These are phyloP conservation scores for Lichenothelia convexa DNA, from an alignment of 495 filamentous ascomycete species.

Conservation along the genomic window DNA sequence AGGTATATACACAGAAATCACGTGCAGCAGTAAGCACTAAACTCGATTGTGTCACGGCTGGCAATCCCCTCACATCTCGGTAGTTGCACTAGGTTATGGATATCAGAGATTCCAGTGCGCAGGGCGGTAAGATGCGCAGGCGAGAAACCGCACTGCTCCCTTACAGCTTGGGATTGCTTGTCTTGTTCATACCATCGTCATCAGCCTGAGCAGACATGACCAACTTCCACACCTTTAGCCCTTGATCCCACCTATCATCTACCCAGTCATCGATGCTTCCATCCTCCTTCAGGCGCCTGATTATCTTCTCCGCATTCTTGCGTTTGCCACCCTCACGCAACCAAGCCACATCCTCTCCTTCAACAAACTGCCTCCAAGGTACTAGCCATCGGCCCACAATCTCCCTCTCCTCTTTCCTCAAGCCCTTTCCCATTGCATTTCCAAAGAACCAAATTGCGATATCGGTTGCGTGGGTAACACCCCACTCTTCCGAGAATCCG, in stretches of 20 bases:
- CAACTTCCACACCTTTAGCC: slow-evolving; percentile 32
- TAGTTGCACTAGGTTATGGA: too few relatives aligned
- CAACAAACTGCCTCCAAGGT: slow-evolving; percentile 28
- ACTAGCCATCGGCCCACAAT: slow-evolving; percentile 24
- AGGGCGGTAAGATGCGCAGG: too few relatives aligned
- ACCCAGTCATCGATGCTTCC: slow-evolving; percentile 26
- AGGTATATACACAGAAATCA: too few relatives aligned
- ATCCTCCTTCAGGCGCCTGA: slow-evolving; percentile 27
- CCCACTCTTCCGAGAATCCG: slow-evolving; percentile 29
- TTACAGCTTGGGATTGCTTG: too few relatives aligned
- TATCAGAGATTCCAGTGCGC: too few relatives aligned
- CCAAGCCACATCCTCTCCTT: slow-evolving; percentile 24
- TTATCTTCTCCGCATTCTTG: too few relatives aligned
- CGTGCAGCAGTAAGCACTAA: too few relatives aligned
- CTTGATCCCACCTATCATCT: slow-evolving; percentile 30
- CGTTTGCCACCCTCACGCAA: slow-evolving; percentile 22
- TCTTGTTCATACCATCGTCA: too few relatives aligned
- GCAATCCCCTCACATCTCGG: too few relatives aligned
- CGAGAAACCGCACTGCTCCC: too few relatives aligned
- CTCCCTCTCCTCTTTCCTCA: slow-evolving; percentile 27
- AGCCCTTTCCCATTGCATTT: slow-evolving; percentile 27
- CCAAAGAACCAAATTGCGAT: slow-evolving; percentile 41
- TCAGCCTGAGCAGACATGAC: too few relatives aligned
- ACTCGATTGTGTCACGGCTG: too few relatives aligned
- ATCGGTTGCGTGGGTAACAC: slow-evolving; percentile 38